phyloP scores from a whole-genome alignment of 148 eudicot species.

The Chenopodium formosanum region DNA sequence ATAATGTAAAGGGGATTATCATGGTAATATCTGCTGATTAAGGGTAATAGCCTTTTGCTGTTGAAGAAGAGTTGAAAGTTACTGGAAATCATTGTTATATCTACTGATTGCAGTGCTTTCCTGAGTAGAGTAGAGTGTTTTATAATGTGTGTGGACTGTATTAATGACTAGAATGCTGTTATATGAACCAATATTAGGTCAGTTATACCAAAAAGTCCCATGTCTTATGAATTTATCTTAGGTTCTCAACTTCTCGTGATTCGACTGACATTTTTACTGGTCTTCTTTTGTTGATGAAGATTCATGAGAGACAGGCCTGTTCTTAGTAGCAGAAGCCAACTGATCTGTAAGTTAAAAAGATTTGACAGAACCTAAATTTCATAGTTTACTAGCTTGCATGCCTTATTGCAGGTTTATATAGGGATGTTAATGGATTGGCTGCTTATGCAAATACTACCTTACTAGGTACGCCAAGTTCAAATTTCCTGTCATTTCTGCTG shows the following conservation, averaged over 20 bases:
- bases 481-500: background rate
- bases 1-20: background rate
- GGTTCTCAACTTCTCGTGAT: background rate
- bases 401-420: conserved; percentile 36
- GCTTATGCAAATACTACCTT: conserved; percentile 18
- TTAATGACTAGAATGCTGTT: no score
- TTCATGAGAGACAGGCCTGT: background rate
- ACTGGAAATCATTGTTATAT: background rate
- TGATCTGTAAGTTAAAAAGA: conserved; percentile 4
- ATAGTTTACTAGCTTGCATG: conserved; percentile 23
- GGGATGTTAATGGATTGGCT: conserved; percentile 25
- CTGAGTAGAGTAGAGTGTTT: background rate
- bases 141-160: no score
- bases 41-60: background rate
- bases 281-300: conserved; percentile 17
- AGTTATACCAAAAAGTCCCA: no score
- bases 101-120: background rate
- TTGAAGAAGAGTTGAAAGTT: background rate
- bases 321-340: conserved; percentile 7
- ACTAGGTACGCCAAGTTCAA: conserved; percentile 32
- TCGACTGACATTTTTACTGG: conserved; percentile 1
- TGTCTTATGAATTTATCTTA: background rate
- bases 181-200: no score
- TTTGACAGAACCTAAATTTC: conserved; percentile 14
- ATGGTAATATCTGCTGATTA: background rate